Base-by-base conservation (phyloP, 768 basidiomycete genomes). In the Xerocomus potaroensis region DNA sequence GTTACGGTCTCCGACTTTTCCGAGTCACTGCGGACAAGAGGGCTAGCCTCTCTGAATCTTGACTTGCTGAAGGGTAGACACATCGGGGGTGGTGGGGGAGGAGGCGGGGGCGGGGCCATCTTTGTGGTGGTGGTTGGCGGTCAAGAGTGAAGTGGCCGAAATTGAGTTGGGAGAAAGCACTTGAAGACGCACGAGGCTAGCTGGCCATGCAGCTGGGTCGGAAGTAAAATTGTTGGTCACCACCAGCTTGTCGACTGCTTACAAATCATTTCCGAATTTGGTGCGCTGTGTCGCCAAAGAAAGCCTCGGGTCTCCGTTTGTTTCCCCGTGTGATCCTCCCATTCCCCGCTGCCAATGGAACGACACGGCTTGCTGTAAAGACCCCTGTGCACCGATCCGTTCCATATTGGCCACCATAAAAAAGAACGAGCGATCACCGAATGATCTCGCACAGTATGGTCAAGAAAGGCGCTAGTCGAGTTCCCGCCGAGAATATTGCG, bases 51-150 rank as follows among this genome's bases (percentile, higher is more conserved):
- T 37, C 58, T 59, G 45, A 55, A 55, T 24, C 46, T 66, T 2
- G 64, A 5, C 21, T 44, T 62, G 48, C 56, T 68, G 0, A 81
- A 84, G 3, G 81, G 82, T 24, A 83, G 73, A 53, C 81, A 84
- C 48, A 81, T 72, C 7, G 79, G 79, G 0, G 75, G 64, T 0
- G 41, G 74, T 0, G 69, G 76, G 0, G 78, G 77, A 1, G 76
- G 78, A 0, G 78, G 78, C 0, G 70, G 69, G 1, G 69, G 71
- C 23, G 77, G 76, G 41, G 76, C 57, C 75, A 76, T 77, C 62
- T 61, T 66, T 58, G 69, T 66, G 46, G 35, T 24, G 46, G 43
- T 21, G 24, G 51, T 41, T 48, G 57, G 46, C 34, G 46, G 59
- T 53, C 15, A 32, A 44, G 51, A 51, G 50, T 39, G 44, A 52